These are phyloP conservation scores for Hypoxylon intermedium DNA, from an alignment of 495 filamentous ascomycete species.

Conservation along the genomic window DNA sequence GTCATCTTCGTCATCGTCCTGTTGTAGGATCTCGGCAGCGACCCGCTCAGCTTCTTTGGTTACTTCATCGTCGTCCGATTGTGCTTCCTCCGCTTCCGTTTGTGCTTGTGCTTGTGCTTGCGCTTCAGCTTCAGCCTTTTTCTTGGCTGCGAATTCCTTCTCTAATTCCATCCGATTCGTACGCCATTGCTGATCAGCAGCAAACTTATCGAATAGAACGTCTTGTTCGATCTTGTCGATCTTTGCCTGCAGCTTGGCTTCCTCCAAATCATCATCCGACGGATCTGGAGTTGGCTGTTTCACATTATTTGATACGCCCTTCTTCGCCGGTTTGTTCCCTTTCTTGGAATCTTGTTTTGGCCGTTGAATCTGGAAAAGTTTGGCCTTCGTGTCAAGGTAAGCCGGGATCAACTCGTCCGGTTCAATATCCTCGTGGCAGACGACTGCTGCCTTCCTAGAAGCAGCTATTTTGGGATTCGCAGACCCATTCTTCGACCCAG, in stretches of 20 bases:
- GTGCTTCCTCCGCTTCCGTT: constrained; percentile 20
- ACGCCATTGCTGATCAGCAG: constrained; percentile 79
- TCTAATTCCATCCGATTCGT: constrained; percentile 70
- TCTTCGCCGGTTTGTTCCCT: constrained; percentile 48
- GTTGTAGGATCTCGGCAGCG: constrained; percentile 57
- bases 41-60: constrained; percentile 58
- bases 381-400: constrained; percentile 74
- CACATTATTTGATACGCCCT: constrained; percentile 16
- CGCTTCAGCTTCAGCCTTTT: constrained; percentile 44
- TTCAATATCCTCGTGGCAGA: constrained; percentile 64
- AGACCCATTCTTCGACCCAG: constrained; percentile 17
- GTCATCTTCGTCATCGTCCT: constrained; percentile 59
- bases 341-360: constrained; percentile 59
- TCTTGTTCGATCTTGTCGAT: constrained; percentile 81
- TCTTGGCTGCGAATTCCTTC: constrained; percentile 56
- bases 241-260: constrained; percentile 70
- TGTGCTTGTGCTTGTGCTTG: constrained; percentile 42
- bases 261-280: constrained; percentile 53
- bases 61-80: constrained; percentile 55
- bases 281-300: constrained; percentile 5
- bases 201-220: constrained; percentile 79
- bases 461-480: constrained; percentile 24
- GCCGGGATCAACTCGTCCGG: constrained; percentile 78
- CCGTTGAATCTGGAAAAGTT: constrained; percentile 76
- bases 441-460: constrained; percentile 46